Conservation (phyloP, 2,329 filamentous ascomycete genomes). For the Chlorencoelia australis region DNA sequence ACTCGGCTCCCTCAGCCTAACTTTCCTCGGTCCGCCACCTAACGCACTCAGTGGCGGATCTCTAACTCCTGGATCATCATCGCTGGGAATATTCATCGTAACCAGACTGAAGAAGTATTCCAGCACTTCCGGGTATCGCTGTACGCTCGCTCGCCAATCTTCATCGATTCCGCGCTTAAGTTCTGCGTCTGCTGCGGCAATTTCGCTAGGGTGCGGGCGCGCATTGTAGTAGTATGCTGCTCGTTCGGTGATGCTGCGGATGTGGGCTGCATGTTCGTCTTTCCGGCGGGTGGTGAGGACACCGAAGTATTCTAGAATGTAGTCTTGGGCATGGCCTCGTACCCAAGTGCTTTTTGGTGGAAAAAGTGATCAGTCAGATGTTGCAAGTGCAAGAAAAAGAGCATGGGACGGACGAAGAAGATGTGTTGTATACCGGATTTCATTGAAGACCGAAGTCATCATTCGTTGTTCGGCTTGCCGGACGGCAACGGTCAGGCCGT, state of each 20-base stretch:
- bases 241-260: slow-evolving; percentile 45
- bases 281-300: slow-evolving; percentile 52
- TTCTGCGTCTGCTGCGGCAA: slow-evolving; percentile 52
- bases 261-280: slow-evolving; percentile 41
- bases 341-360: slow-evolving; percentile 47
- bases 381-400: not conserved
- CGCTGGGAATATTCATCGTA: slow-evolving; percentile 51
- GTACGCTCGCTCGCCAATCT: slow-evolving; percentile 67
- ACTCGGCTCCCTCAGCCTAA: slow-evolving; percentile 16
- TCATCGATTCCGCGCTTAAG: slow-evolving; percentile 68
- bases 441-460: slow-evolving; percentile 51
- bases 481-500: slow-evolving; percentile 51
- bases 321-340: slow-evolving; percentile 54
- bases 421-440: slow-evolving; percentile 45
- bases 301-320: slow-evolving; percentile 56
- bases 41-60: slow-evolving; percentile 45
- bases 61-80: slow-evolving; percentile 49
- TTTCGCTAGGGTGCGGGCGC: slow-evolving; percentile 49
- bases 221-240: slow-evolving; percentile 48
- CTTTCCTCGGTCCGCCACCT: slow-evolving; percentile 21
- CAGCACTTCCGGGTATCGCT: slow-evolving; percentile 70
- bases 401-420: not conserved
- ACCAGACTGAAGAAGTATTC: slow-evolving; percentile 71
- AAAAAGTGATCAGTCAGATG: not conserved
- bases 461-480: slow-evolving; percentile 53